Evolutionary conservation across 495 filamentous ascomycete genomes (phyloP).

Genomic region (Lasiosphaeria ovina): DNA sequence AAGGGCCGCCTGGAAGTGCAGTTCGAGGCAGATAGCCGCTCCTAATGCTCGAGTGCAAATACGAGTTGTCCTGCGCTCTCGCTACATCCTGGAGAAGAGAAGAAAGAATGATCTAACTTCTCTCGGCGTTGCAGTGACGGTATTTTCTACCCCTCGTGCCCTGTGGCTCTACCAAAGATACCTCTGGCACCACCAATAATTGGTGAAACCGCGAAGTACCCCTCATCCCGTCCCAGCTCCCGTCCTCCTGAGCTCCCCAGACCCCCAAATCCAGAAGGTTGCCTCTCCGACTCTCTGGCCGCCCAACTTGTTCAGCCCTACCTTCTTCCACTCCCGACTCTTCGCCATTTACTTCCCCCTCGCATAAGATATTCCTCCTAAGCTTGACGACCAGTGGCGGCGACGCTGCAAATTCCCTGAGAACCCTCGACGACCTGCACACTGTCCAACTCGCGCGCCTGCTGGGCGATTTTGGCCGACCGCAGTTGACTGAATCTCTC

Average conservation of each 20-base stretch:
- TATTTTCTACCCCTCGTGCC: neutral
- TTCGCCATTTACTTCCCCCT: neutral
- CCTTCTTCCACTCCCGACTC: conserved; percentile 5
- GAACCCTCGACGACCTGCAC: neutral
- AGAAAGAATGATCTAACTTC: neutral
- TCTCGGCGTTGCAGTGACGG: neutral
- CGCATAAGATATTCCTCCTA: conserved; percentile 1
- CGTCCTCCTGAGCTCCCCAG: conserved; percentile 14
- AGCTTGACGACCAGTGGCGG: neutral
- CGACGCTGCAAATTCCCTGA: neutral
- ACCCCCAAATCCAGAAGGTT: conserved; percentile 9
- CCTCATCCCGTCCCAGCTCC: conserved; percentile 22
- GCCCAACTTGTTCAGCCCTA: conserved; percentile 34
- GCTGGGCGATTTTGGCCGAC: neutral
- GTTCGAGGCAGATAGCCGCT: neutral
- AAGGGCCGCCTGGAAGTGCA: neutral
- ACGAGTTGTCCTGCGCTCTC: neutral
- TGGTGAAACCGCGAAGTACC: conserved; percentile 20
- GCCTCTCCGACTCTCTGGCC: conserved; percentile 23
- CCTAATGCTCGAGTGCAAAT: neutral
- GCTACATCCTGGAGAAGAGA: neutral
- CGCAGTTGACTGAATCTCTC: neutral
- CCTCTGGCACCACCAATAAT: conserved; percentile 5
- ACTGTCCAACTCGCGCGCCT: neutral
- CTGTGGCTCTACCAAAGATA: conserved; percentile 1